Evolutionary conservation across 2,329 filamentous ascomycete species (phyloP), one percentile per base, ranked within the genome.

Genomic region (Bimuria novae-zelandiae): DNA sequence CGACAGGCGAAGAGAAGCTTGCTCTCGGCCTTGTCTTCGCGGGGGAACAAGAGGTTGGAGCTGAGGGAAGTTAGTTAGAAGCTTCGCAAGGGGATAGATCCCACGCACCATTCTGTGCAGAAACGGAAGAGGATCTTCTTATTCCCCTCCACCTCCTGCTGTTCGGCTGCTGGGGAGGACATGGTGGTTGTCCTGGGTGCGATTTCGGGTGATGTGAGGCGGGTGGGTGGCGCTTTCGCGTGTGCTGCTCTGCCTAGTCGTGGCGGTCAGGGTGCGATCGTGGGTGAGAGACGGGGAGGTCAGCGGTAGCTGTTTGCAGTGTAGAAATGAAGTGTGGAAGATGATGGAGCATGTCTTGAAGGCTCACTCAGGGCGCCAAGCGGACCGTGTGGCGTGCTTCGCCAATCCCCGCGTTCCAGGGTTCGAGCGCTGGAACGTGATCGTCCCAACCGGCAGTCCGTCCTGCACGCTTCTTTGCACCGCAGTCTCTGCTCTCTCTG

Each of bases 21-120:
- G 79, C 90, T 90, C 57, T 86, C 86, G 56, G 87, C 82, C 58
- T 88, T 86, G 76, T 99, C 92, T 80, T 99, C 95, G 77, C 95
- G 94, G 45, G 94, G 94, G 72, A 97, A 97, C 50, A 99, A 82
- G 84, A 99, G 89, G 82, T 99, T 99, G 67, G 92, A 96, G 80
- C 87, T 89, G 64, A 32, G 36, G 23, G 30, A 23, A 16, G 33
- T 36, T 17, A 36, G 22, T 60, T 51, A 60, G 50, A 57, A 35
- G 40, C 27, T 39, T 45, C 29, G 43, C 17, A 37, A 29, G 49
- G 36, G 45, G 23, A 14, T 11, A 7, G 4, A 29, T 21, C 42
- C 17, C 22, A 63, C 78, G 66, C 76, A 88, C 87, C 94, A 99
- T 82, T 99, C 94, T 66, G 91, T 92, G 81, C 94, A 99, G 83